phyloP scores from a whole-genome alignment of 2,329 filamentous ascomycete genomes.

The Alternaria triticimaculans region DNA sequence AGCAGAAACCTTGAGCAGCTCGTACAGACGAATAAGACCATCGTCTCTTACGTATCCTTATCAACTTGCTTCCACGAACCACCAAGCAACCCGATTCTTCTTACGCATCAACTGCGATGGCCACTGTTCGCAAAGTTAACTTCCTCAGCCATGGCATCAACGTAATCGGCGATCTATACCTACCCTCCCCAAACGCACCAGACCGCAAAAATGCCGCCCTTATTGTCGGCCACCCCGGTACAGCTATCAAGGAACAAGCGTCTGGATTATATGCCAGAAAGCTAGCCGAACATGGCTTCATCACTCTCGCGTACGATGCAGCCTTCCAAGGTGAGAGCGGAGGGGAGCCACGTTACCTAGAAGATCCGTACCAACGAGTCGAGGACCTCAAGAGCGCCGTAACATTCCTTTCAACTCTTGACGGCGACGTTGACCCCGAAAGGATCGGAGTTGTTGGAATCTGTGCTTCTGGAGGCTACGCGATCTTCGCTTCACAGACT shows the following conservation, averaged over 20 bases:
- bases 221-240: slow-evolving; percentile 33
- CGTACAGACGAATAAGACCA: not conserved
- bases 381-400: slow-evolving; percentile 49
- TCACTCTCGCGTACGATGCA: slow-evolving; percentile 47
- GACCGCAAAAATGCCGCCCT: not conserved
- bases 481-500: slow-evolving; percentile 42
- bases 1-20: not conserved
- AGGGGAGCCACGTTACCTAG: slow-evolving; percentile 48
- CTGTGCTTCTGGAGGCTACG: slow-evolving; percentile 50
- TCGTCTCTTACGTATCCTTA: not conserved
- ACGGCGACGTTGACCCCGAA: slow-evolving; percentile 35
- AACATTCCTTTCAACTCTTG: slow-evolving; percentile 40
- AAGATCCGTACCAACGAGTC: slow-evolving; percentile 48
- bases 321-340: slow-evolving; percentile 49
- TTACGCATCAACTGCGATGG: not conserved
- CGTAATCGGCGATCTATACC: not conserved
- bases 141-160: not conserved
- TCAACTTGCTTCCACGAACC: not conserved
- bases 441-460: slow-evolving; percentile 52
- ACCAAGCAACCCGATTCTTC: not conserved
- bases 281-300: slow-evolving; percentile 44
- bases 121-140: not conserved
- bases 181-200: not conserved
- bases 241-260: slow-evolving; percentile 51
- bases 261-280: slow-evolving; percentile 40